Conservation (phyloP, 2,329 filamentous ascomycete species). For the Paramyrothecium sp. region DNA sequence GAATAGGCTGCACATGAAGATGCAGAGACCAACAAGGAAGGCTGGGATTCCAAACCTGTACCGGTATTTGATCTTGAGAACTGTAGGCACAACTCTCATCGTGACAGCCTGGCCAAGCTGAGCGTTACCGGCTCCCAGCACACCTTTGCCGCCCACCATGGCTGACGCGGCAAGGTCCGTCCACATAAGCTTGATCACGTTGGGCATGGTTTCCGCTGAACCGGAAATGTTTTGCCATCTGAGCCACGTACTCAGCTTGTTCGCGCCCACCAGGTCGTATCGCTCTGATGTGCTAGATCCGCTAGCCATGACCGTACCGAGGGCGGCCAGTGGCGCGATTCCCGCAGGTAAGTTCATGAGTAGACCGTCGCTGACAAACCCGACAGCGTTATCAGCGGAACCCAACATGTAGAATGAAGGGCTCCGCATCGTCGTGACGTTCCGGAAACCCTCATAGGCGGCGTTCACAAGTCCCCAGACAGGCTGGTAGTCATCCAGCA, state of each 20-base stretch:
- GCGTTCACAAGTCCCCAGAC: constrained; percentile 19
- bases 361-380: not conserved
- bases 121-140: constrained; percentile 12
- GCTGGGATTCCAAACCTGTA: constrained; percentile 17
- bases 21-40: constrained; percentile 8
- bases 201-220: constrained; percentile 7
- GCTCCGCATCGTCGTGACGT: constrained; percentile 11
- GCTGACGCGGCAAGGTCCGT: constrained; percentile 17
- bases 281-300: not conserved
- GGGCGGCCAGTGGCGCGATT: constrained; percentile 9
- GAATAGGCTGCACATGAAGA: constrained; percentile 7
- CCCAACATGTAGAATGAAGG: constrained; percentile 12
- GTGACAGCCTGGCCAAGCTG: constrained; percentile 9
- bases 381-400: not conserved
- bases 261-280: constrained; percentile 8
- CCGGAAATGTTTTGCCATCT: constrained; percentile 12
- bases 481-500: constrained; percentile 11
- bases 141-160: constrained; percentile 16
- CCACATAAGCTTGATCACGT: constrained; percentile 12
- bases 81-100: constrained; percentile 10
- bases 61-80: constrained; percentile 14
- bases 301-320: constrained; percentile 7
- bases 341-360: constrained; percentile 12
- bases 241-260: constrained; percentile 15
- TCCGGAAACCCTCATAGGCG: constrained; percentile 10